phyloP scores from a whole-genome alignment of 1,284 basidiomycete genomes.

The Cryptococcus sp. region DNA sequence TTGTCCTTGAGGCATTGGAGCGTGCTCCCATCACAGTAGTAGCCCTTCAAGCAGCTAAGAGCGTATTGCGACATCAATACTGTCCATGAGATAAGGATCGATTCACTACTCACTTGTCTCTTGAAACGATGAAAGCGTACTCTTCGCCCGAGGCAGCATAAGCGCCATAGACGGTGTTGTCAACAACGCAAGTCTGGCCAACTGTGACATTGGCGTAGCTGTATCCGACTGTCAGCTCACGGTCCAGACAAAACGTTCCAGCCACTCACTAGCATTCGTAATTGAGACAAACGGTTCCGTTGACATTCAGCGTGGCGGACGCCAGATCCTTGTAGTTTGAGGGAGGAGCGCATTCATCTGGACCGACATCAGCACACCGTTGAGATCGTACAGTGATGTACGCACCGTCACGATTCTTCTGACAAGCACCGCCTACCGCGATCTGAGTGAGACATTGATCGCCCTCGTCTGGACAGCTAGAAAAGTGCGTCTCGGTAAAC shows the following conservation, averaged over 20 bases:
- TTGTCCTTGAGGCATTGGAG: slow-evolving; percentile 66
- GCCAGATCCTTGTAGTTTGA: slow-evolving; percentile 65
- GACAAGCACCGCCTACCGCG: slow-evolving; percentile 68
- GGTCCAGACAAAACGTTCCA: neutral
- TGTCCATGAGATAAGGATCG: neutral
- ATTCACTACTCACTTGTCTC: slow-evolving; percentile 58
- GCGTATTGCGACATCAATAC: neutral
- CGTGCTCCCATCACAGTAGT: slow-evolving; percentile 71
- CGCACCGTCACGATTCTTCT: slow-evolving; percentile 83
- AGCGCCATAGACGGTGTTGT: slow-evolving; percentile 75
- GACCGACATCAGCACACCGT: too few species aligned
- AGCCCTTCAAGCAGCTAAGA: slow-evolving; percentile 55
- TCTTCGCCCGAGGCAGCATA: slow-evolving; percentile 58
- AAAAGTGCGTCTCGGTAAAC: neutral
- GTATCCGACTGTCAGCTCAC: neutral
- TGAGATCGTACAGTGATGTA: slow-evolving; percentile 2
- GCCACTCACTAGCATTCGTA: slow-evolving; percentile 71
- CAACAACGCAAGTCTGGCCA: slow-evolving; percentile 66
- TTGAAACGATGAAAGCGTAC: slow-evolving; percentile 74
- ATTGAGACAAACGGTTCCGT: slow-evolving; percentile 79
- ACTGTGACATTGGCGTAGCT: slow-evolving; percentile 75
- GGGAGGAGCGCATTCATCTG: slow-evolving; percentile 74
- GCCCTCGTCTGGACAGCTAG: slow-evolving; percentile 82
- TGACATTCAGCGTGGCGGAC: slow-evolving; percentile 67
- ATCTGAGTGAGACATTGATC: slow-evolving; percentile 67